Evolutionary conservation across 2,329 filamentous ascomycete species (phyloP).

Genomic region (Thielaviopsis euricoi): DNA sequence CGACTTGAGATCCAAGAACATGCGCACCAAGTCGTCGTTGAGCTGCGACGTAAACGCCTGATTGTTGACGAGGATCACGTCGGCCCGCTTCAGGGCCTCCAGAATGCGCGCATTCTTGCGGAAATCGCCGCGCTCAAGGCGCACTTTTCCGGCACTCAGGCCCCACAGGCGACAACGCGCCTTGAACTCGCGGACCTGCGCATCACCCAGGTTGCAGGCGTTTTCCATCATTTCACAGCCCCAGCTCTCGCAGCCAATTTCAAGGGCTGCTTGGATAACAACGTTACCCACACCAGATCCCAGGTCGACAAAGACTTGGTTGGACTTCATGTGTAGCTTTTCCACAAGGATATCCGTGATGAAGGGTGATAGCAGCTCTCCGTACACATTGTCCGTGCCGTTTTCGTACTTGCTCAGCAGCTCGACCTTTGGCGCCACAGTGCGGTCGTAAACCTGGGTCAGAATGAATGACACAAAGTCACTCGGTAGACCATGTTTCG

Average conservation of each 20-base stretch:
- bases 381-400: slow-evolving; percentile 86
- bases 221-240: slow-evolving; percentile 95
- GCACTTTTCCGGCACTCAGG: slow-evolving; percentile 60
- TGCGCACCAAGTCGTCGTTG: slow-evolving; percentile 69
- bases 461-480: slow-evolving; percentile 67
- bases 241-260: slow-evolving; percentile 88
- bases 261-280: slow-evolving; percentile 79
- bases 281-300: slow-evolving; percentile 95
- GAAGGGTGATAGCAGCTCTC: slow-evolving; percentile 76
- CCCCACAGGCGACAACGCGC: slow-evolving; percentile 86
- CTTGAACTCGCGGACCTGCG: slow-evolving; percentile 67
- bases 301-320: slow-evolving; percentile 82
- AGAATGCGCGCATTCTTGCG: slow-evolving; percentile 54
- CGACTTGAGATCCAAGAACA: slow-evolving; percentile 85
- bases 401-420: slow-evolving; percentile 72
- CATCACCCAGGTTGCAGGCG: slow-evolving; percentile 63
- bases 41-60: slow-evolving; percentile 82
- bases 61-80: slow-evolving; percentile 97
- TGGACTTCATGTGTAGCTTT: slow-evolving; percentile 60
- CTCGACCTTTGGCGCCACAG: slow-evolving; percentile 78
- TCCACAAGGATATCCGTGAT: slow-evolving; percentile 64
- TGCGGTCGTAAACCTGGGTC: slow-evolving; percentile 77
- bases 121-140: slow-evolving; percentile 72
- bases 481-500: slow-evolving; percentile 51
- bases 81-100: slow-evolving; percentile 61